A percentile compares a stretch with the other conserved stretches of the same genome.
Conservation (phyloP, 1,284 basidiomycete genomes). For the Microbotryomycetes sp. region DNA sequence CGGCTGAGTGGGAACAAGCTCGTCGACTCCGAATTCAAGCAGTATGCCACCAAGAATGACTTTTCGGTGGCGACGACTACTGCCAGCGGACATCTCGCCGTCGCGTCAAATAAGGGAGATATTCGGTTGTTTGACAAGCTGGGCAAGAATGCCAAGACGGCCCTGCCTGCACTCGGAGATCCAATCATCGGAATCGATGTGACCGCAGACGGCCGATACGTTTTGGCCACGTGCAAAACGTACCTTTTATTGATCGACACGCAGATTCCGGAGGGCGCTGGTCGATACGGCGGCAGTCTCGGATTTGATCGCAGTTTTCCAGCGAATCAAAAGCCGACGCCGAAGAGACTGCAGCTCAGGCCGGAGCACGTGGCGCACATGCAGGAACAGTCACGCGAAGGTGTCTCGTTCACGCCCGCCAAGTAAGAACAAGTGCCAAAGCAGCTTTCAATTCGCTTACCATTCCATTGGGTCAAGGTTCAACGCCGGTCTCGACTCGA, state of each 20-base stretch:
- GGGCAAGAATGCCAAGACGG: conserved; percentile 98
- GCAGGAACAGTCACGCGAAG: conserved; percentile 54
- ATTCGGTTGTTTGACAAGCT: conserved; percentile 91
- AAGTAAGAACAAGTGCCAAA: conserved; percentile 49
- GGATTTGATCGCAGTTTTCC: conserved; percentile 80
- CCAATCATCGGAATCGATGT: conserved; percentile 93
- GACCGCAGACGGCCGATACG: conserved; percentile 85
- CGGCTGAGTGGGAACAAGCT: conserved; percentile 82
- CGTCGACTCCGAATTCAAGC: conserved; percentile 92
- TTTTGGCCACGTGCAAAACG: conserved; percentile 92
- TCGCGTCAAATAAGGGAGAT: conserved; percentile 94
- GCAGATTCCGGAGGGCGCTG: conserved; percentile 51
- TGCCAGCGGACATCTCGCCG: conserved; percentile 74
- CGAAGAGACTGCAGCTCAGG: conserved; percentile 77
- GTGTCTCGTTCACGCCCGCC: conserved; percentile 81
- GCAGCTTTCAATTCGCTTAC: neutral
- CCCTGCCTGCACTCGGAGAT: conserved; percentile 89
- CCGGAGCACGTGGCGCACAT: conserved; percentile 93
- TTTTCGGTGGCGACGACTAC: conserved; percentile 93
- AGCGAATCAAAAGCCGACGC: conserved; percentile 84
- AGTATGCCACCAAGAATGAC: conserved; percentile 89
- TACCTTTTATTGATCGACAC: conserved; percentile 94
- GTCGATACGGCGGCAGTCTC: conserved; percentile 23
- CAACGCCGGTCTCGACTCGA: conserved; percentile 70
- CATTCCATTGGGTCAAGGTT: conserved; percentile 53